These are phyloP conservation scores for Cytidiella melzeri DNA, from an alignment of 768 basidiomycete species.

Conservation along the genomic window DNA sequence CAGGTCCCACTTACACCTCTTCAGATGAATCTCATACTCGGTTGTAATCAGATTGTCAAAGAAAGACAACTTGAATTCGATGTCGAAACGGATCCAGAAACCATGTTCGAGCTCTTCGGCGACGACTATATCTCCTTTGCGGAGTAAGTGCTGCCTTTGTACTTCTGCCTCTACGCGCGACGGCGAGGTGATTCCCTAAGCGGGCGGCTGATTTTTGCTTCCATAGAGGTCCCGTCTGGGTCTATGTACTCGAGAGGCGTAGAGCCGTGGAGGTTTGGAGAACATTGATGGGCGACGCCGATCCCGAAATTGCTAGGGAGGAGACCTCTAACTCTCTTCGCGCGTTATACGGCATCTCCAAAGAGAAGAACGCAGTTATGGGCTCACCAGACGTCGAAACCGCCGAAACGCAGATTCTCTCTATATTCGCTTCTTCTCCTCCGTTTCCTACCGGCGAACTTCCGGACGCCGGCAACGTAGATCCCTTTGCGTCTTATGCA, in stretches of 20 bases:
- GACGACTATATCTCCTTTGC: constrained; percentile 66
- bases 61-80: constrained; percentile 89
- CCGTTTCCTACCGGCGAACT: constrained; percentile 69
- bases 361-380: constrained; percentile 60
- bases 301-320: constrained; percentile 49
- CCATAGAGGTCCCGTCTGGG: constrained; percentile 79
- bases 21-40: constrained; percentile 2
- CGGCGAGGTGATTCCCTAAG: background rate
- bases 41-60: constrained; percentile 60
- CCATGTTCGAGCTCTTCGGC: constrained; percentile 74
- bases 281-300: constrained; percentile 66
- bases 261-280: constrained; percentile 77
- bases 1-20: constrained; percentile 10
- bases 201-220: background rate
- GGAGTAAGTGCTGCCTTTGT: constrained; percentile 50
- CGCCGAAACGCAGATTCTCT: constrained; percentile 75
- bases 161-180: background rate
- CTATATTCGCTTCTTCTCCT: constrained; percentile 78
- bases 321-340: constrained; percentile 63
- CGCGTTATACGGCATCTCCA: constrained; percentile 56
- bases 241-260: constrained; percentile 80
- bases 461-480: constrained; percentile 38
- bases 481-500: constrained; percentile 11
- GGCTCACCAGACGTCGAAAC: constrained; percentile 58
- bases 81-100: constrained; percentile 74